Conservation (phyloP, 768 basidiomycete species). For the Saitozyma sp. region DNA sequence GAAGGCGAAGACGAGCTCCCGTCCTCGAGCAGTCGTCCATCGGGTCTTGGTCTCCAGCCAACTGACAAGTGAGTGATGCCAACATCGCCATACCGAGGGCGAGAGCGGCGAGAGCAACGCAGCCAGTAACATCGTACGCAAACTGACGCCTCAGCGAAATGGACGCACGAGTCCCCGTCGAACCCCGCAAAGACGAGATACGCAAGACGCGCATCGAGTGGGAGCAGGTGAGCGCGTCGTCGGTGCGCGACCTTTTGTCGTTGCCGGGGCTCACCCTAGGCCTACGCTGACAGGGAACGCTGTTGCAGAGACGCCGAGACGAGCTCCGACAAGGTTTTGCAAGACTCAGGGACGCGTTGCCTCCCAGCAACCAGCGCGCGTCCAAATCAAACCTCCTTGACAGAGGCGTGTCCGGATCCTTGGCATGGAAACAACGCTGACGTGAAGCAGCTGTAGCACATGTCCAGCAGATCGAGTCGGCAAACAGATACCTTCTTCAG, state of each 20-base stretch:
- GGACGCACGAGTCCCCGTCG: neutral
- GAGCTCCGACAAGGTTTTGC: conserved; percentile 91
- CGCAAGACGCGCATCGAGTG: neutral
- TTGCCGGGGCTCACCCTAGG: neutral
- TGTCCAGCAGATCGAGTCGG: conserved; percentile 74
- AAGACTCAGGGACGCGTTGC: conserved; percentile 84
- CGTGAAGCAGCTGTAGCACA: conserved; percentile 69
- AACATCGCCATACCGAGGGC: neutral
- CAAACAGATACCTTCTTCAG: conserved; percentile 26
- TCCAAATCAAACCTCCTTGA: conserved; percentile 89
- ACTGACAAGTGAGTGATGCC: neutral
- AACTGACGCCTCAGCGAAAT: neutral
- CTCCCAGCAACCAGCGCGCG: conserved; percentile 85
- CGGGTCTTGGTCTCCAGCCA: neutral
- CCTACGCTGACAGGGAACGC: conserved; percentile 1
- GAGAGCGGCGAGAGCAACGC: neutral
- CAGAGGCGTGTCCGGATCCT: conserved; percentile 61
- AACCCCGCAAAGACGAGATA: neutral
- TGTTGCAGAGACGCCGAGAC: conserved; percentile 73
- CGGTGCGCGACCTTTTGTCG: conserved; percentile 23
- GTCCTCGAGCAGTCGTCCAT: neutral
- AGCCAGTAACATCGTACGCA: too few relatives aligned
- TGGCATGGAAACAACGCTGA: conserved; percentile 12
- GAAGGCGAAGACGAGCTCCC: neutral
- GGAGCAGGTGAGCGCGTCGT: conserved; percentile 9